Percentiles rank a stretch among this genome's conserved stretches.
Conservation (phyloP, 331 rosid genomes). For the Malus hybrid region DNA sequence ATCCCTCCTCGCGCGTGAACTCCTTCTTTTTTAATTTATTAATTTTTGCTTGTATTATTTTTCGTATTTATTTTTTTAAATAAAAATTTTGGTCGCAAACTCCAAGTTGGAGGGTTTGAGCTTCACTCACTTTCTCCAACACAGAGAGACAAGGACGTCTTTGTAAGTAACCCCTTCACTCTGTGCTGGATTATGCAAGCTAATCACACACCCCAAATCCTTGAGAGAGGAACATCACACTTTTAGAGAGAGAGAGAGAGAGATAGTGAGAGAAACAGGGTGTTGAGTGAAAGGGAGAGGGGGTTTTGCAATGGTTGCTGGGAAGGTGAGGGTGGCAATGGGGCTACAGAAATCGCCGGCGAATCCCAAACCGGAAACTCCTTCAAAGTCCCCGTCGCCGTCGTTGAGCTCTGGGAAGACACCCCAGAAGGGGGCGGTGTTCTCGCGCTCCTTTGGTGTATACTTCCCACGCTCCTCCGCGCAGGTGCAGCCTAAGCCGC, state of each 20-base stretch:
- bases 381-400: constrained; percentile 45
- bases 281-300: background rate
- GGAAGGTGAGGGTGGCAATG: constrained; percentile 76
- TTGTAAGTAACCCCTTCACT: constrained; percentile 12
- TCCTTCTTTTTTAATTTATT: background rate
- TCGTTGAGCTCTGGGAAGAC: constrained; percentile 43
- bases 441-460: constrained; percentile 75
- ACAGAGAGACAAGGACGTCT: constrained; percentile 43
- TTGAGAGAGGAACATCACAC: background rate
- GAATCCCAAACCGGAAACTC: constrained; percentile 22
- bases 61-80: background rate
- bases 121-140: constrained; percentile 2
- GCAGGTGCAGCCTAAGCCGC: constrained; percentile 93
- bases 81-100: background rate
- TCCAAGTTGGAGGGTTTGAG: background rate
- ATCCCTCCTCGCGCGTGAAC: background rate
- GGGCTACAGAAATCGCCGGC: constrained; percentile 77
- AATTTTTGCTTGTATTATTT: background rate
- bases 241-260: constrained; percentile 10
- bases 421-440: constrained; percentile 50
- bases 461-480: constrained; percentile 92
- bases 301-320: constrained; percentile 61
- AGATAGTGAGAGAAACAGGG: background rate
- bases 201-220: background rate
- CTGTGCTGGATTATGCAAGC: background rate